Percentiles rank a stretch among this genome's conserved stretches.
These are phyloP conservation scores for Microcyclosporella mali DNA, from an alignment of 2,329 filamentous ascomycete species.

Conservation along the genomic window DNA sequence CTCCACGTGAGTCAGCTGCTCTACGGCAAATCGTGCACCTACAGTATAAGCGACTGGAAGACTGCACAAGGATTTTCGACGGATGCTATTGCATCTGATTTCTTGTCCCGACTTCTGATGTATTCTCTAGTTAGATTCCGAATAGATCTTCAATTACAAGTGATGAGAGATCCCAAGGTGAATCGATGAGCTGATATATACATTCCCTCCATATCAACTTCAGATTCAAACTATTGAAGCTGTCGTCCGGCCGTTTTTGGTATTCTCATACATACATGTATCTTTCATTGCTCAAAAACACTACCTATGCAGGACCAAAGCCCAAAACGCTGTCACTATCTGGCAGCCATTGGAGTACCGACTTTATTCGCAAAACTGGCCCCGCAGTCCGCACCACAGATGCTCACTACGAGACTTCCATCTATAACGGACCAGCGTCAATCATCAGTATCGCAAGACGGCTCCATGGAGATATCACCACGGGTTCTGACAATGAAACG, in stretches of 20 bases:
- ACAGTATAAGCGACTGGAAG: too few species aligned
- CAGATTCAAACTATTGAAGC: not conserved
- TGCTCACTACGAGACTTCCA: constrained; percentile 32
- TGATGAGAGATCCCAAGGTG: too few species aligned
- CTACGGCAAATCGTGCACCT: too few species aligned
- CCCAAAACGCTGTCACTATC: constrained; percentile 23
- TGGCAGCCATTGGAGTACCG: constrained; percentile 40
- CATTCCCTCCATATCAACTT: not conserved
- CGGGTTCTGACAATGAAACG: constrained; percentile 39
- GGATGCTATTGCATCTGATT: too few species aligned
- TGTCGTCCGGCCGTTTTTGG: not conserved
- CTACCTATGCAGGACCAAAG: constrained; percentile 7
- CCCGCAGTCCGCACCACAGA: constrained; percentile 40
- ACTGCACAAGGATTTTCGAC: too few species aligned
- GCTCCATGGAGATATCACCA: constrained; percentile 38
- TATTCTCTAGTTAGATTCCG: too few species aligned
- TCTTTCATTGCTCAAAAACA: not conserved
- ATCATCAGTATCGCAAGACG: constrained; percentile 37
- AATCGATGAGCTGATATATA: too few species aligned
- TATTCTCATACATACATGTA: not conserved
- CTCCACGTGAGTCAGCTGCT: too few species aligned
- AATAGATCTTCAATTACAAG: too few species aligned
- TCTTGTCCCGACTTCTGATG: too few species aligned
- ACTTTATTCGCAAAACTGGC: constrained; percentile 35
- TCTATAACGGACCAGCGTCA: constrained; percentile 31